Evolutionary conservation across 2,329 filamentous ascomycete species (phyloP), one percentile per base, ranked within the genome.

Genomic region (Hymenoscyphus scutula): DNA sequence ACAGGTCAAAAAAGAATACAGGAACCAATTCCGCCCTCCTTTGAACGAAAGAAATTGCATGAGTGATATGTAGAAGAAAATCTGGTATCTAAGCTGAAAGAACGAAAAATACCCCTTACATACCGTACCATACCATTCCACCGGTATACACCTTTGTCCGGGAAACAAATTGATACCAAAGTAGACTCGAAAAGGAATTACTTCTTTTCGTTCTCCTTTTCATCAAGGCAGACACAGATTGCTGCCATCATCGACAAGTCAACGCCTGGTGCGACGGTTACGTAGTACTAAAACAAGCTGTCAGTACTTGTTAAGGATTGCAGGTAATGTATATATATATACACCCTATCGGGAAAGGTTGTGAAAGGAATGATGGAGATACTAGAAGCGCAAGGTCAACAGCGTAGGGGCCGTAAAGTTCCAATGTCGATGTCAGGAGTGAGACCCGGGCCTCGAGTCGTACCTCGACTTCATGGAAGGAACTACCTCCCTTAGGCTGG

Each of bases 211-310:
- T 85, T 83, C 62, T 87, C 83, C 77, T 82, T 82, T 79, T 90
- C 87, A 66, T 90, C 88, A 64, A 90, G 76, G 64, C 83, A 86
- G 59, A 91, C 85, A 71, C 86, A 90, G 70, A 90, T 77, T 11
- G 87, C 88, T 0, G 80, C 84, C 67, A 90, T 82, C 55, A 90
- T 70, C 3, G 85, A 82, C 74, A 89, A 80, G 70, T 91, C 88
- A 6, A 89, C 84, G 17, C 83, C 83, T 0, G 87, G 85, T 1
- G 86, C 86, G 5, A 90, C 80, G 0, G 79, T 80, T 5, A 91
- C 79, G 1, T 79, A 82, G 67, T 91, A 91, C 55, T 58, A 41
- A 3, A 19, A 25, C 10, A 45, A 3, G 17, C 19, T 25, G n/a
- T 48, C 23, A 48, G 41, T 23, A 48, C 41, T 48, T 48, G n/a